Evolutionary conservation across 345 rosid species (phyloP).

Genomic region (Mangifera indica): DNA sequence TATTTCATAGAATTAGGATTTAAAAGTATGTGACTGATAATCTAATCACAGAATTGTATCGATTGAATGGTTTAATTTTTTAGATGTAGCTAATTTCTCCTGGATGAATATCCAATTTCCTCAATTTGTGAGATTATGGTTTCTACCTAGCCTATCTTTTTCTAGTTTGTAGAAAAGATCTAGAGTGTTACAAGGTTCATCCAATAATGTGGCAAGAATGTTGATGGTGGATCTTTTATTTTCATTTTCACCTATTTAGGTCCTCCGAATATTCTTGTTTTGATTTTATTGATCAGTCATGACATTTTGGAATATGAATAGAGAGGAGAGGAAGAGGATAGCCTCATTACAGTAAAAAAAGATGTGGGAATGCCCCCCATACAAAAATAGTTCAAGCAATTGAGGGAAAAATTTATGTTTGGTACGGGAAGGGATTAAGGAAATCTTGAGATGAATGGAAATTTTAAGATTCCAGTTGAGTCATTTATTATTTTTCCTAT

Average conservation of each 20-base stretch:
- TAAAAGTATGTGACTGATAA: constrained; percentile 52
- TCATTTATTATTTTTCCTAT: too few species aligned
- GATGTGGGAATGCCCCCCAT: too few species aligned
- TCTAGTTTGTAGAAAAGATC: not conserved
- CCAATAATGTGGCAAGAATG: not conserved
- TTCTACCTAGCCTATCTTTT: not conserved
- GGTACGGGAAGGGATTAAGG: too few species aligned
- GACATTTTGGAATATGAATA: not conserved
- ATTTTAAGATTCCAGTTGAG: too few species aligned
- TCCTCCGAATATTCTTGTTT: not conserved
- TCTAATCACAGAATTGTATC: not conserved
- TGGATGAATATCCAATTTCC: not conserved
- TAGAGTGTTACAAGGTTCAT: not conserved
- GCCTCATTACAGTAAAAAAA: not conserved
- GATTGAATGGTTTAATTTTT: not conserved
- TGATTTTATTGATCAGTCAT: not conserved
- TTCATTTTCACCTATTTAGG: not conserved
- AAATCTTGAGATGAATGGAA: too few species aligned
- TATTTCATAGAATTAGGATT: too few species aligned
- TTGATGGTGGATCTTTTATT: not conserved
- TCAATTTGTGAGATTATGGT: not conserved
- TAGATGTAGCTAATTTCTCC: not conserved
- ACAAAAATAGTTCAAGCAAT: too few species aligned
- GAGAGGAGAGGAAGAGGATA: not conserved
- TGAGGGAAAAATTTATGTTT: too few species aligned